Evolutionary conservation across 129 eudicot genomes (phyloP), one percentile per base, ranked within the genome.

Genomic region (Flaveria sonorensis): DNA sequence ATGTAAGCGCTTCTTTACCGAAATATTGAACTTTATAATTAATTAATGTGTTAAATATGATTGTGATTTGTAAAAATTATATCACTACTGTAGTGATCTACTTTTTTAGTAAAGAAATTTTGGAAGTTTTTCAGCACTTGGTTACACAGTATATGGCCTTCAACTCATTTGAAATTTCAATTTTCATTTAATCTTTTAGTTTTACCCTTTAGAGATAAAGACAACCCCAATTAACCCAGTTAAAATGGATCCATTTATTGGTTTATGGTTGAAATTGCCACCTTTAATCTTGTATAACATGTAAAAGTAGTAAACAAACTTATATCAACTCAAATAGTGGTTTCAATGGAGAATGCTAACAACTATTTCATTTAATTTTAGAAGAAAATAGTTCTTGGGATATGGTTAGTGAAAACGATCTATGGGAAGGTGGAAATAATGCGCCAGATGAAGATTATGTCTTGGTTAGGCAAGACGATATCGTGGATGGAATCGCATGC

Each of bases 311-410:
- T 32, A 12, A 56, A 60, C 62, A 19, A 57, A 46, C 7, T 43
- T 69, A 20, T 77, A 39, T 53, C 2, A 51, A 42, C 67, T 65
- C 18, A 19, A 32, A 70, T 59, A 18, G 24, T 63, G 71, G 79
- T 80, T 68, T 40, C 55, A 46, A 63, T 40, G 43, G 15, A 63
- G 51, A 70, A 63, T 55, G 15, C 71, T 83, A 53, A 77, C 30
- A 47, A 28, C 48, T 55, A 48, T 18, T 24, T 78, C 15, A 70
- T 47, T 73, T 71, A 80, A 57, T 74, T 62, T 19, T 84, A 94
- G 99, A 91, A 88, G 99, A 91, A 57, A 89, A 90, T 75, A 89
- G 82, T 85, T 89, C 99, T 20, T 94, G 99, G 99, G 99, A 94
- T 83, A 74, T 91, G 89, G 97, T 94, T 39, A 88, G 77, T 83